Conservation (phyloP, 805 yeast genomes). For the Candida caryicola region DNA sequence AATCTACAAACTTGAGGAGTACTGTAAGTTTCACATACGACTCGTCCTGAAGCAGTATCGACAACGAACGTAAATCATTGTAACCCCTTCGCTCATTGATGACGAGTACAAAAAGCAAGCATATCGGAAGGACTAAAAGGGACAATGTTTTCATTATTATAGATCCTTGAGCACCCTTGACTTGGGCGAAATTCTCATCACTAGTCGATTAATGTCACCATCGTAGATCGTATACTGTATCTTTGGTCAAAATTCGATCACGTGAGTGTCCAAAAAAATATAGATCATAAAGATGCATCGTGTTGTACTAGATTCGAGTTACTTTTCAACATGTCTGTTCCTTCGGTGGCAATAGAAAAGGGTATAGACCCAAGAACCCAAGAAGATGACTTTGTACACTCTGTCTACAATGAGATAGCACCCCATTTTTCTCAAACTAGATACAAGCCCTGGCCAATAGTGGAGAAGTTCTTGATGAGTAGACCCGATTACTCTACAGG, state of each 20-base stretch:
- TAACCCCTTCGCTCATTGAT: not conserved
- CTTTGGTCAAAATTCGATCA: too few relatives aligned
- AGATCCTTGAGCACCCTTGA: too few relatives aligned
- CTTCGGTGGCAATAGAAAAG: conserved; percentile 27
- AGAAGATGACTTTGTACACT: conserved; percentile 81
- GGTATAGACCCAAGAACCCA: conserved; percentile 48
- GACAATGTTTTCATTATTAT: too few relatives aligned
- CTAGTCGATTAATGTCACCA: too few relatives aligned
- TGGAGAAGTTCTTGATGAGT: conserved; percentile 59
- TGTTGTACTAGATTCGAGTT: too few relatives aligned
- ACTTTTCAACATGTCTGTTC: conserved; percentile 37
- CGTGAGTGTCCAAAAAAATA: too few relatives aligned
- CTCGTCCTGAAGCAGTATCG: not conserved
- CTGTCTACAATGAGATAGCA: conserved; percentile 92
- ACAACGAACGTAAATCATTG: not conserved
- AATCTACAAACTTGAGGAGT: conserved; percentile 27
- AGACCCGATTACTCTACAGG: conserved; percentile 64
- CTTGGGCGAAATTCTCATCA: too few relatives aligned
- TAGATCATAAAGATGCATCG: too few relatives aligned
- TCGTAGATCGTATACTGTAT: too few relatives aligned
- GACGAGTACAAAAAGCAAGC: not conserved
- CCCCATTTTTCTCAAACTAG: conserved; percentile 89
- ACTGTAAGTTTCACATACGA: conserved; percentile 16
- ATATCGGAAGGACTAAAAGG: not conserved
- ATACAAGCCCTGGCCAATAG: conserved; percentile 98